Evolutionary conservation across 192 early-diverging fungal species (phyloP).

Genomic region (Dissophora ornata): DNA sequence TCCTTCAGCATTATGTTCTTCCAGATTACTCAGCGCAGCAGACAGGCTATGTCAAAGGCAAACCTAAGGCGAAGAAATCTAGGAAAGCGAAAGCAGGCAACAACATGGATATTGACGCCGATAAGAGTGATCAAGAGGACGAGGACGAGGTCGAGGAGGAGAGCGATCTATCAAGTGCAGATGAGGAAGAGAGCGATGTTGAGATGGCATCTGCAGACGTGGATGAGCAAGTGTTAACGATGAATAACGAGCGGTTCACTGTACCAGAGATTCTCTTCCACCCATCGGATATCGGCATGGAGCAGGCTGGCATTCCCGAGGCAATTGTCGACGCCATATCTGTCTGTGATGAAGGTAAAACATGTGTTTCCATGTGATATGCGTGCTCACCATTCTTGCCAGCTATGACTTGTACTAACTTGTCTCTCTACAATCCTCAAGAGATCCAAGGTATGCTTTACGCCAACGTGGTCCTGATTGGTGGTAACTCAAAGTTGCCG

Average conservation of each 20-base stretch:
- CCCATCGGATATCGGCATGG: constrained; percentile 78
- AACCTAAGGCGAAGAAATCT: constrained; percentile 4
- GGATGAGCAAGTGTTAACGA: constrained; percentile 67
- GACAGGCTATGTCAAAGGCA: constrained; percentile 67
- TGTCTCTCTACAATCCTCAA: too few species aligned
- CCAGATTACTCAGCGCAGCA: constrained; percentile 68
- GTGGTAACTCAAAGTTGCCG: constrained; percentile 73
- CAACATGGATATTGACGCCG: constrained; percentile 4
- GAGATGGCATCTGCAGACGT: constrained; percentile 17
- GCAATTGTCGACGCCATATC: constrained; percentile 67
- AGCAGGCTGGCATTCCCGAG: constrained; percentile 78
- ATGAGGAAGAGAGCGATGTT: constrained; percentile 15
- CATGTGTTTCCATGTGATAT: neutral
- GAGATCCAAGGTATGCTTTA: constrained; percentile 72
- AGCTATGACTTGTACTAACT: too few species aligned
- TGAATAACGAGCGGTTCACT: constrained; percentile 82
- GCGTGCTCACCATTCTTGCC: too few species aligned
- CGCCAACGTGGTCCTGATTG: constrained; percentile 73
- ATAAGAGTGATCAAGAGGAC: neutral
- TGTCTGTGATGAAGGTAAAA: constrained; percentile 61
- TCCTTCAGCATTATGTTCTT: constrained; percentile 73
- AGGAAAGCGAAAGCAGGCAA: neutral
- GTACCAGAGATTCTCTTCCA: constrained; percentile 81
- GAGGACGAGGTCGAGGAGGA: neutral
- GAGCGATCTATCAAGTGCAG: neutral